phyloP scores from a whole-genome alignment of 768 basidiomycete genomes.

The Udeniomyces megalosporus region DNA sequence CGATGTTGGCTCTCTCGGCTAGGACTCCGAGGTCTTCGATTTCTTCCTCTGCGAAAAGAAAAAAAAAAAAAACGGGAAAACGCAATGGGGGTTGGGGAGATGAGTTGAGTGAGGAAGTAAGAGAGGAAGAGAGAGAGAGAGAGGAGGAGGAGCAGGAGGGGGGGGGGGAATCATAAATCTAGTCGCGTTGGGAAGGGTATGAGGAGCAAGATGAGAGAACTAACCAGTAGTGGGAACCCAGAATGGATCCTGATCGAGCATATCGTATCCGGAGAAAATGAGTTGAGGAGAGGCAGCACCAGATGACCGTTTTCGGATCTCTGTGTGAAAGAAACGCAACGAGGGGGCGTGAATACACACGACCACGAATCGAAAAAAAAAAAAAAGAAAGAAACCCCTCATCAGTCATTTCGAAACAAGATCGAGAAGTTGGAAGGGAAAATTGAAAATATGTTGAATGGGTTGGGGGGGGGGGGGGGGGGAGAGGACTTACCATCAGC shows the following conservation, averaged over 20 bases:
- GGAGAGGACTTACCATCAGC: slow-evolving; percentile 54
- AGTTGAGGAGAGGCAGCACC: slow-evolving; percentile 95
- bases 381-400: neutral
- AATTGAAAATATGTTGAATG: neutral
- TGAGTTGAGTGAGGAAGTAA: neutral
- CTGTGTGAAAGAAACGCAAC: slow-evolving; percentile 32
- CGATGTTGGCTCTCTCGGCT: slow-evolving; percentile 81
- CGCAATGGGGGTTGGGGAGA: neutral
- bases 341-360: neutral
- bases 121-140: neutral
- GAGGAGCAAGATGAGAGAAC: neutral
- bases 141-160: neutral
- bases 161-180: too few relatives aligned
- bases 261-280: slow-evolving; percentile 85
- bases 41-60: slow-evolving; percentile 55
- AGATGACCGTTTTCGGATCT: slow-evolving; percentile 88
- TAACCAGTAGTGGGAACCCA: slow-evolving; percentile 21
- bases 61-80: neutral
- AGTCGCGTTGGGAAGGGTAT: too few relatives aligned
- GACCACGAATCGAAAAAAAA: neutral
- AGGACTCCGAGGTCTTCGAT: slow-evolving; percentile 94
- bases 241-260: slow-evolving; percentile 48
- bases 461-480: neutral
- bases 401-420: neutral
- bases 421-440: neutral